phyloP scores from a whole-genome alignment of 768 basidiomycete genomes.

The Russula compacta region DNA sequence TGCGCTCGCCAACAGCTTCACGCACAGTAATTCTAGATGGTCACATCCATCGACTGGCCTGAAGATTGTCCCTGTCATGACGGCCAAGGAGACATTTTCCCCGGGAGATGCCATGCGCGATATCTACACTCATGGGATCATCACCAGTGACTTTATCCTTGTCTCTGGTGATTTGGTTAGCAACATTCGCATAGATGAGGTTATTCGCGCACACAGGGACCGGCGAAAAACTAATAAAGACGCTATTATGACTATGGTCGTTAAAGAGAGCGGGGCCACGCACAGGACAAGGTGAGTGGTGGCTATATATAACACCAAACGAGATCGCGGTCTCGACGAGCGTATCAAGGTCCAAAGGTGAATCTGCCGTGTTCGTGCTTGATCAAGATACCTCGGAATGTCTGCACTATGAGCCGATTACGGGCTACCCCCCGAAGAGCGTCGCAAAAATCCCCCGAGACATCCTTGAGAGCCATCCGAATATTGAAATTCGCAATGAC shows the following conservation, averaged over 20 bases:
- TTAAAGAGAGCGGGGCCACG: constrained; percentile 62
- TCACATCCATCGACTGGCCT: constrained; percentile 69
- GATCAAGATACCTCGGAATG: constrained; percentile 72
- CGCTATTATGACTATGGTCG: constrained; percentile 94
- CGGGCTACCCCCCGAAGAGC: constrained; percentile 57
- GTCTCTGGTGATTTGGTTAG: constrained; percentile 90
- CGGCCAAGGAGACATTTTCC: constrained; percentile 78
- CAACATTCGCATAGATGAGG: constrained; percentile 84
- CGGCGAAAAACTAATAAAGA: constrained; percentile 81
- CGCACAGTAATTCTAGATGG: constrained; percentile 70
- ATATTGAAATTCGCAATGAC: constrained; percentile 83
- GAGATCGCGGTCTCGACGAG: not conserved
- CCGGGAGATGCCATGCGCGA: constrained; percentile 91
- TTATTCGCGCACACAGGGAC: constrained; percentile 83
- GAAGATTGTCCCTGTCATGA: constrained; percentile 78
- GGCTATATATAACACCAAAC: not conserved
- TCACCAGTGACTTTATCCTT: constrained; percentile 85
- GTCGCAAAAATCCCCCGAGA: constrained; percentile 68
- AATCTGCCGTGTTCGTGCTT: constrained; percentile 71
- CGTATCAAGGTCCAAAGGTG: constrained; percentile 49
- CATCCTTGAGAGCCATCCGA: constrained; percentile 58
- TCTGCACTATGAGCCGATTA: constrained; percentile 74
- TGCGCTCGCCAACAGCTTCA: not conserved
- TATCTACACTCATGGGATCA: constrained; percentile 84
- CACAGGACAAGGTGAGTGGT: constrained; percentile 63